Conservation (phyloP, 108 stramenopile species). For the Schizochytrium sp. region DNA sequence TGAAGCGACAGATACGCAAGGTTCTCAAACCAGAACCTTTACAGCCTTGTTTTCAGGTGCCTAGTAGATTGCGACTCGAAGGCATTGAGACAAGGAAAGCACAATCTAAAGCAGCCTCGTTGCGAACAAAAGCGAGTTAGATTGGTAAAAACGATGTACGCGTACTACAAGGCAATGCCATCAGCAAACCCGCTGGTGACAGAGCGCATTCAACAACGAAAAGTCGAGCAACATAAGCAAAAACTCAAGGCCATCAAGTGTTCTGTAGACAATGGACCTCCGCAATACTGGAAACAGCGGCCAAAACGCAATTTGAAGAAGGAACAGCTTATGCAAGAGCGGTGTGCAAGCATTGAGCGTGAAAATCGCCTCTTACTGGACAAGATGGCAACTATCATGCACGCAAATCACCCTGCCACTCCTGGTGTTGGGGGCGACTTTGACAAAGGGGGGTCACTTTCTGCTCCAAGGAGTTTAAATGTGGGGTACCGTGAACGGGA, state of each 20-base stretch:
- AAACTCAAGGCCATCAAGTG: slow-evolving; percentile 49
- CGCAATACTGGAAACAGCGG: slow-evolving; percentile 19
- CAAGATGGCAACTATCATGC: slow-evolving; percentile 59
- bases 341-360: slow-evolving; percentile 48
- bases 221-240: slow-evolving; percentile 31
- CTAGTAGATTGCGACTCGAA: no score
- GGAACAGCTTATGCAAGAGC: slow-evolving; percentile 51
- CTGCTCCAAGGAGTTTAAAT: background rate
- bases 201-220: slow-evolving; percentile 51
- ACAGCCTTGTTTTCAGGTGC: no score
- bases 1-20: no score
- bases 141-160: background rate
- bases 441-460: background rate
- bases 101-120: background rate
- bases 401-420: slow-evolving; percentile 13
- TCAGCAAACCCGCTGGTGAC: slow-evolving; percentile 50
- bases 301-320: slow-evolving; percentile 43
- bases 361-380: slow-evolving; percentile 56
- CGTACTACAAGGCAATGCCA: slow-evolving; percentile 61
- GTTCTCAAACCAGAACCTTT: no score
- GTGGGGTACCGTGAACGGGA: background rate
- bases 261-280: slow-evolving; percentile 47
- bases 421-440: slow-evolving; percentile 7
- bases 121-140: background rate
- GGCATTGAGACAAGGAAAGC: no score